Conservation (phyloP, 1,284 basidiomycete species). For the Apiotrichum montevideense region DNA sequence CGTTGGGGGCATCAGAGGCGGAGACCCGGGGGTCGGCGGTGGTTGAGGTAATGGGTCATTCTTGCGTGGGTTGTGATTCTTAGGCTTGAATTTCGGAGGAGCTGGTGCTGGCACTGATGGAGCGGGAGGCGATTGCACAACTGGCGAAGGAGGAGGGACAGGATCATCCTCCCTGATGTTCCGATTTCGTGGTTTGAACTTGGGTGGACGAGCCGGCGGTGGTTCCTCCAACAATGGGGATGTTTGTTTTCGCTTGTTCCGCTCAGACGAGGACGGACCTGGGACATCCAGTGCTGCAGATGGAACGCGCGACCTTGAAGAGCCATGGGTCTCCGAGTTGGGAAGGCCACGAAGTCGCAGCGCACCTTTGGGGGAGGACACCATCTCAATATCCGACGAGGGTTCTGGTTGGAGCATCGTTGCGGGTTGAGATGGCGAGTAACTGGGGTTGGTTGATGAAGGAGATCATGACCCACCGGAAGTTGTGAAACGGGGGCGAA, state of each 20-base stretch:
- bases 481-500: not conserved
- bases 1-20: too few species aligned
- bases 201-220: not conserved
- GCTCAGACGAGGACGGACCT: too few species aligned
- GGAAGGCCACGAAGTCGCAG: too few species aligned
- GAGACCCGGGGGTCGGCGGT: not conserved
- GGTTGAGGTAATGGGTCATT: not conserved
- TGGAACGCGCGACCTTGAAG: not conserved
- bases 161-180: not conserved
- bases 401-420: not conserved
- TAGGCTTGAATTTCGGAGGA: not conserved
- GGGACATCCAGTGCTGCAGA: not conserved
- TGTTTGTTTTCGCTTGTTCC: too few species aligned
- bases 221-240: not conserved
- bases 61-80: not conserved
- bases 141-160: not conserved
- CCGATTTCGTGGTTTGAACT: constrained; percentile 1
- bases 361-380: not conserved
- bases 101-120: not conserved
- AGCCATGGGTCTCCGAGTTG: not conserved
- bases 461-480: not conserved
- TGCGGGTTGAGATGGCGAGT: not conserved
- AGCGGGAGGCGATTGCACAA: not conserved
- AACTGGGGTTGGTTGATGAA: not conserved
- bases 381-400: not conserved